Evolutionary conservation across 2,329 filamentous ascomycete species (phyloP).

Genomic region (Aspergillus persii): DNA sequence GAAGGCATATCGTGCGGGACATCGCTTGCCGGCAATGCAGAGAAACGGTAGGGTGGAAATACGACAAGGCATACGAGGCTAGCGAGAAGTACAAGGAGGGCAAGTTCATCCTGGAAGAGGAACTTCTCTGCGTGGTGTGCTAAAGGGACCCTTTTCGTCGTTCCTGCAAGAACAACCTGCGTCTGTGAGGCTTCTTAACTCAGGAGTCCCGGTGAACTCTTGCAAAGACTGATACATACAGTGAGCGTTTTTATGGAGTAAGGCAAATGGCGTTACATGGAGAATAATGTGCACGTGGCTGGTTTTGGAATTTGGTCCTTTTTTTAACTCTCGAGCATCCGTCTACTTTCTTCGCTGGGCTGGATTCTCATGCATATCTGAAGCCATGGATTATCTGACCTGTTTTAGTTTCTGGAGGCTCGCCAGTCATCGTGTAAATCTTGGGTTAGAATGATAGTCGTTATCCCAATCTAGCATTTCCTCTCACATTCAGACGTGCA

Average conservation of each 20-base stretch:
- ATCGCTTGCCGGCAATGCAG: conserved; percentile 89
- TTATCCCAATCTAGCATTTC: not conserved
- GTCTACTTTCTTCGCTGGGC: not conserved
- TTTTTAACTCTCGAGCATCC: conserved; percentile 2
- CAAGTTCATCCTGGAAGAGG: conserved; percentile 93
- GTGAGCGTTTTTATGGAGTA: conserved; percentile 20
- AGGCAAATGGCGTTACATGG: conserved; percentile 20
- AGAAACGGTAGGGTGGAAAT: conserved; percentile 95
- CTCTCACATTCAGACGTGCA: not conserved
- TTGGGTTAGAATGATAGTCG: conserved; percentile 7
- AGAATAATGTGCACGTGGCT: not conserved
- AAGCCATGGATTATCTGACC: not conserved
- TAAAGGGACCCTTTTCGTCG: conserved; percentile 29
- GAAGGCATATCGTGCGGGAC: conserved; percentile 88
- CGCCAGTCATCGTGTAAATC: not conserved
- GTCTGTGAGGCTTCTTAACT: conserved; percentile 3
- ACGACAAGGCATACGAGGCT: conserved; percentile 91
- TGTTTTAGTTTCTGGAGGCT: not conserved
- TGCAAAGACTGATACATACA: conserved; percentile 16
- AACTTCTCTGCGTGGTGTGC: conserved; percentile 77
- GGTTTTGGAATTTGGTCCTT: conserved; percentile 1
- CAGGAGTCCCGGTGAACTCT: conserved; percentile 4
- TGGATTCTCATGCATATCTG: conserved; percentile 2
- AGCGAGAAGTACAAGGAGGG: conserved; percentile 98
- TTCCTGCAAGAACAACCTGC: not conserved